Percentiles rank a stretch among this genome's conserved stretches.
Conservation (phyloP, 306 rosid genomes). For the Quercus cerris region DNA sequence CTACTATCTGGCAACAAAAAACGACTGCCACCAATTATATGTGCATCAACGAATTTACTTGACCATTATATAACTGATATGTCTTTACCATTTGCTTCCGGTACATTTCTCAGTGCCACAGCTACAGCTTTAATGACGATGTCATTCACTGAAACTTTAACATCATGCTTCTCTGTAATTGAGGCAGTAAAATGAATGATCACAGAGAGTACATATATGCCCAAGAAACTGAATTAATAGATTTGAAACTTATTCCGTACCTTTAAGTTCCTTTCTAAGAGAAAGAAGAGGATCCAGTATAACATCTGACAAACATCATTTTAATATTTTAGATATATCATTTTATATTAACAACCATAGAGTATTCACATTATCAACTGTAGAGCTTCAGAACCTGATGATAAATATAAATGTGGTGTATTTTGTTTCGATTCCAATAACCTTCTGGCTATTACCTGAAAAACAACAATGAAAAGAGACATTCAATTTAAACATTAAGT, state of each 20-base stretch:
- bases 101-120: conserved; percentile 78
- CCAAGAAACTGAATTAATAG: conserved; percentile 10
- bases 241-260: conserved; percentile 35
- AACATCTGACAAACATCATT: conserved; percentile 57
- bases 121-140: conserved; percentile 96
- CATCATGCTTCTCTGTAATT: conserved; percentile 76
- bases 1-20: neutral
- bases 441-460: conserved; percentile 91
- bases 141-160: conserved; percentile 97
- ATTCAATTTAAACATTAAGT: neutral
- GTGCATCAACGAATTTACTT: neutral
- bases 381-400: conserved; percentile 61
- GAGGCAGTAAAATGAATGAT: conserved; percentile 27
- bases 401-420: conserved; percentile 83
- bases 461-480: conserved; percentile 2
- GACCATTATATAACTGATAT: neutral
- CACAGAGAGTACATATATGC: conserved; percentile 11
- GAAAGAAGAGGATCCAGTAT: conserved; percentile 86
- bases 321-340: conserved; percentile 25
- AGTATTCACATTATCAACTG: conserved; percentile 15
- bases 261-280: conserved; percentile 87
- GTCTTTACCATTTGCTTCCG: conserved; percentile 85
- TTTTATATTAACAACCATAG: conserved; percentile 6
- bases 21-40: neutral
- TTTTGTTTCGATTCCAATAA: conserved; percentile 85